Base-by-base conservation (phyloP, 1,284 basidiomycete species). In the Austroboletus novae-zelandiae region DNA sequence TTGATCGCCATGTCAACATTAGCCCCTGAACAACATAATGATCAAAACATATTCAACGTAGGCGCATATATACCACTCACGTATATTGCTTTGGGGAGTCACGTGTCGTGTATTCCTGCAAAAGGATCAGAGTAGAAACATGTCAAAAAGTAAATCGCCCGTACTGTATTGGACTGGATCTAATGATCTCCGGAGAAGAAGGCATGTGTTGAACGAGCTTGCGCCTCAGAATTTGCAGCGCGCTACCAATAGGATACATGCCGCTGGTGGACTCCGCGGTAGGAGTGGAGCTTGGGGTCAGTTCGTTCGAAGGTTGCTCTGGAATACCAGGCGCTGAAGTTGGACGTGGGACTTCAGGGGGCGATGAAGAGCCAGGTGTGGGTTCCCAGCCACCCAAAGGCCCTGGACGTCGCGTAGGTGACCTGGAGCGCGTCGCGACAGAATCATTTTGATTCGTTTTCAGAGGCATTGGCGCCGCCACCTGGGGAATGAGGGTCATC, bases 1-100 rank as follows among this genome's bases (percentile, higher is more conserved):
- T 76, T 81, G 55, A 95, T 81, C 2, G 92, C 92, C 70, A 84
- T 81, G 39, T 86, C 77, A 46, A 89, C 85, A 54, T 88, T 88
- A 5, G 79, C 76, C 6, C 76, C 86, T 89, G 42, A 17, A 40
- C 35, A 34, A 43, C 42, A 43, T 50, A 43, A 34, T 3, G 18
- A 23, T 53, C 37, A 50, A 34, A 37, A 30, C 40, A 43, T n/a
- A 11, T 41, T 29, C 29, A 10, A n/a, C 30, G 32, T 32, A 36
- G 2, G 25, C 27, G 25, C 29, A 30, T 7, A 30, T 11, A n/a
- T 9, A n/a, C 10, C 18, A 63, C 76, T 43, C 58, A 86, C 86
- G 69, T 40, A 89, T 88, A 53, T 79, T 76, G 51, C 74, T 78
- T 44, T 79, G 69, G 9, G 86, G 83, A 1, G 83, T 86, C 14